These are phyloP conservation scores for Saccharomyces uvarum DNA, from an alignment of 1,139 yeast genomes.

Conservation along the genomic window DNA sequence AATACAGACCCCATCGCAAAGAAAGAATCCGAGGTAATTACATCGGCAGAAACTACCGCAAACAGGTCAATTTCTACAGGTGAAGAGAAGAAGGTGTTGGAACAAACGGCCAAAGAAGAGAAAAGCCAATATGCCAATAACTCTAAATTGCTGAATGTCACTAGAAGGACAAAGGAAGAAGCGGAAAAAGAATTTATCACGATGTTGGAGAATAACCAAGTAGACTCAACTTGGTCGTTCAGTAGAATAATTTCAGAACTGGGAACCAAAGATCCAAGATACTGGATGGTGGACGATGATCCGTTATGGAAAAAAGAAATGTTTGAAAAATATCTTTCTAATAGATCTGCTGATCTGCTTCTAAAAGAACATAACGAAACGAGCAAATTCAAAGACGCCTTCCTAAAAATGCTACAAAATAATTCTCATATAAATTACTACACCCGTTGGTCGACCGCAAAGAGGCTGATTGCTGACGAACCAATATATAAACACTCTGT, in stretches of 20 bases:
- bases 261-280: constrained; percentile 49
- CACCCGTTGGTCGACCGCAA: constrained; percentile 62
- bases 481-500: constrained; percentile 60
- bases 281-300: constrained; percentile 59
- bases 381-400: constrained; percentile 49
- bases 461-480: constrained; percentile 48
- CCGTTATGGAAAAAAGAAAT: constrained; percentile 52
- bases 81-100: not conserved
- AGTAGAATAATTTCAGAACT: constrained; percentile 55
- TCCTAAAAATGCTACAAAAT: constrained; percentile 41
- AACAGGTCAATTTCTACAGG: not conserved
- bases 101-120: not conserved
- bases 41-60: constrained; percentile 7
- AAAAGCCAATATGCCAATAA: constrained; percentile 11
- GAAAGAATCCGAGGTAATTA: constrained; percentile 9
- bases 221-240: constrained; percentile 75
- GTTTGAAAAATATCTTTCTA: constrained; percentile 58
- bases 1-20: constrained; percentile 1
- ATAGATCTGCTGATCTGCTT: constrained; percentile 48
- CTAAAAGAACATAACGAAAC: constrained; percentile 46
- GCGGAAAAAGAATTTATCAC: constrained; percentile 43
- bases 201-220: constrained; percentile 46
- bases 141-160: constrained; percentile 16
- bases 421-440: constrained; percentile 41
- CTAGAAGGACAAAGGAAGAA: constrained; percentile 28